These are phyloP conservation scores for Ophiostoma perfectum DNA, from an alignment of 2,329 filamentous ascomycete genomes.

Conservation along the genomic window DNA sequence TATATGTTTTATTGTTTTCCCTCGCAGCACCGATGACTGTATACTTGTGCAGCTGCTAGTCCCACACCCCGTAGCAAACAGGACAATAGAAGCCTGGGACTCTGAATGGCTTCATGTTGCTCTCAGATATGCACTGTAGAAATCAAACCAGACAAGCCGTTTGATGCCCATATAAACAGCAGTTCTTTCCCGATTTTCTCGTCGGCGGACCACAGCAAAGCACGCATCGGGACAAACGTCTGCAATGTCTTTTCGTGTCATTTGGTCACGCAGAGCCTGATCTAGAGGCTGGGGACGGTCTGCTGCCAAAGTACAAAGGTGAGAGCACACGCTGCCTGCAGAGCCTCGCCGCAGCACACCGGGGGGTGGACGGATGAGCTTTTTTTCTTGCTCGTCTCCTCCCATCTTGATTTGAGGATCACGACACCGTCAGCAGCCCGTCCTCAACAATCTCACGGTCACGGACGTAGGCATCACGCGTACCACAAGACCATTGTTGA, in stretches of 20 bases:
- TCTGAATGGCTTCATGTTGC: background rate
- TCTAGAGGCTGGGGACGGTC: background rate
- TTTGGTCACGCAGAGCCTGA: background rate
- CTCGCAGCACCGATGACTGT: background rate
- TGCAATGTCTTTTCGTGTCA: background rate
- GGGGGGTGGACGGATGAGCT: no score
- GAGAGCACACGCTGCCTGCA: background rate
- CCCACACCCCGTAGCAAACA: background rate
- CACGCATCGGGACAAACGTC: background rate
- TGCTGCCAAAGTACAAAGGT: background rate
- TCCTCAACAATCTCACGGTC: no score
- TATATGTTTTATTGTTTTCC: background rate
- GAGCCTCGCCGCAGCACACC: background rate
- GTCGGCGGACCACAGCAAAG: background rate
- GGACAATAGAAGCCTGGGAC: background rate
- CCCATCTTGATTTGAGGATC: no score
- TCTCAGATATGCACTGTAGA: background rate
- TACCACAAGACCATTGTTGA: no score
- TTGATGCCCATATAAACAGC: background rate
- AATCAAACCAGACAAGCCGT: background rate
- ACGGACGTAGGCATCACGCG: no score
- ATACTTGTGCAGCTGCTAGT: background rate
- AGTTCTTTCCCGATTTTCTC: background rate
- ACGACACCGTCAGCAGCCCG: no score
- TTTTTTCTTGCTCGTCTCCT: no score